Evolutionary conservation across 495 filamentous ascomycete genomes (phyloP).

Genomic region (Hypoxylon subgilvum): DNA sequence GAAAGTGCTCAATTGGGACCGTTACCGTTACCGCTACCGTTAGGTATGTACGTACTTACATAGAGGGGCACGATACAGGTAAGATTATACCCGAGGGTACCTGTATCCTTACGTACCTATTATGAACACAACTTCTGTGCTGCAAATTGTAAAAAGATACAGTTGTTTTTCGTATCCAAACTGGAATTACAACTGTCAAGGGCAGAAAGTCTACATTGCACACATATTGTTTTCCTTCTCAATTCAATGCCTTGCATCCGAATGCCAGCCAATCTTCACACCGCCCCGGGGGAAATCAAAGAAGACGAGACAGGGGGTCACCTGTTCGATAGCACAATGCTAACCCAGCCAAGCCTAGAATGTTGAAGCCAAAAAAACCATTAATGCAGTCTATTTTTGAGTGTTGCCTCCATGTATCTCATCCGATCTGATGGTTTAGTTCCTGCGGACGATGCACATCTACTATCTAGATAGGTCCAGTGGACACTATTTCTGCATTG

Average conservation of each 20-base stretch:
- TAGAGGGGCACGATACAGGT: slow-evolving; percentile 8
- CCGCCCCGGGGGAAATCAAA: slow-evolving; percentile 18
- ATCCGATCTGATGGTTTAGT: too few relatives aligned
- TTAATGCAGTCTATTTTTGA: slow-evolving; percentile 16
- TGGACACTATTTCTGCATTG: too few relatives aligned
- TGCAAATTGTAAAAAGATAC: too few relatives aligned
- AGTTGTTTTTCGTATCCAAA: too few relatives aligned
- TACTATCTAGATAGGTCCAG: too few relatives aligned
- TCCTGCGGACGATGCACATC: too few relatives aligned
- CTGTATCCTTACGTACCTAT: background rate
- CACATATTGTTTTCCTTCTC: too few relatives aligned
- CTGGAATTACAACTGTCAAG: too few relatives aligned
- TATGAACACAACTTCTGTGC: too few relatives aligned
- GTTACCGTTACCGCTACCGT: slow-evolving; percentile 8
- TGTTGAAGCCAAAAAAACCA: slow-evolving; percentile 19
- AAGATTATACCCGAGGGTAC: too few relatives aligned
- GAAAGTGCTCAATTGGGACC: background rate
- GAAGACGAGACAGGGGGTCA: slow-evolving; percentile 10
- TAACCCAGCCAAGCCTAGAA: slow-evolving; percentile 6
- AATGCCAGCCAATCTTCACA: slow-evolving; percentile 14
- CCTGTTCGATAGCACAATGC: slow-evolving; percentile 6
- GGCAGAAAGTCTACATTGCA: too few relatives aligned
- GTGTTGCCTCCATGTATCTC: background rate
- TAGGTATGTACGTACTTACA: background rate
- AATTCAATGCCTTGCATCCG: background rate